Percentiles rank a stretch among this genome's conserved stretches.
Evolutionary conservation across 257 asterid genomes (phyloP).

Genomic region (Ligustrum vulgare): DNA sequence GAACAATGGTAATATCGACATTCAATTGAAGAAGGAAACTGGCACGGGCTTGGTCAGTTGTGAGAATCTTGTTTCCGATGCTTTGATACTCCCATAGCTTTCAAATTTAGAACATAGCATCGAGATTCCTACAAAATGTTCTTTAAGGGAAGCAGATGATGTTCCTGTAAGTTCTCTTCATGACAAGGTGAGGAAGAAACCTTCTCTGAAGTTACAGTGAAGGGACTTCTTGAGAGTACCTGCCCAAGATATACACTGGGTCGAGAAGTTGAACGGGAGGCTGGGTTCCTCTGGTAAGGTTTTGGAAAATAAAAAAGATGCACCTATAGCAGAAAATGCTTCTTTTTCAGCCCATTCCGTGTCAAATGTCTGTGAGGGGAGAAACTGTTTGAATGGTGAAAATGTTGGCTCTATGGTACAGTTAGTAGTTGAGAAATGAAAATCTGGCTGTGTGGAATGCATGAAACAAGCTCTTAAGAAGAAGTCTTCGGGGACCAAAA

Average conservation of each 20-base stretch:
- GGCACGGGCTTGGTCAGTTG: conserved; percentile 47
- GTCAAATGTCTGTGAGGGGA: conserved; percentile 37
- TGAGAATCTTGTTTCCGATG: conserved; percentile 74
- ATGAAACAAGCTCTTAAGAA: conserved; percentile 40
- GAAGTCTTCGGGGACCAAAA: conserved; percentile 46
- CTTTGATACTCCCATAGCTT: conserved; percentile 77
- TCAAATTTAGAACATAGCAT: conserved; percentile 41
- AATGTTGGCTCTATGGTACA: conserved; percentile 34
- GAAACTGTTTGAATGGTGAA: conserved; percentile 37
- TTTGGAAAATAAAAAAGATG: conserved; percentile 44
- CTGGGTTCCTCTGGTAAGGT: conserved; percentile 39
- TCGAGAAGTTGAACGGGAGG: conserved; percentile 46
- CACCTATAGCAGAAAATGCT: conserved; percentile 34
- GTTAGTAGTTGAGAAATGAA: conserved; percentile 42
- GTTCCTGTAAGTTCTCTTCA: conserved; percentile 9
- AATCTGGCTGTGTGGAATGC: conserved; percentile 43
- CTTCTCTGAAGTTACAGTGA: conserved; percentile 32
- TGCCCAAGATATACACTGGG: conserved; percentile 34
- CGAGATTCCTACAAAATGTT: conserved; percentile 40
- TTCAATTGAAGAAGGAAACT: conserved; percentile 43
- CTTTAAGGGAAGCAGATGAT: not conserved
- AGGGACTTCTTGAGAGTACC: conserved; percentile 46
- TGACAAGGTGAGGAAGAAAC: conserved; percentile 37
- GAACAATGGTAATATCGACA: conserved; percentile 2
- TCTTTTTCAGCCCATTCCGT: conserved; percentile 31